Base-by-base conservation (phyloP, 2,329 filamentous ascomycete genomes). In the Trichoderma gracile region DNA sequence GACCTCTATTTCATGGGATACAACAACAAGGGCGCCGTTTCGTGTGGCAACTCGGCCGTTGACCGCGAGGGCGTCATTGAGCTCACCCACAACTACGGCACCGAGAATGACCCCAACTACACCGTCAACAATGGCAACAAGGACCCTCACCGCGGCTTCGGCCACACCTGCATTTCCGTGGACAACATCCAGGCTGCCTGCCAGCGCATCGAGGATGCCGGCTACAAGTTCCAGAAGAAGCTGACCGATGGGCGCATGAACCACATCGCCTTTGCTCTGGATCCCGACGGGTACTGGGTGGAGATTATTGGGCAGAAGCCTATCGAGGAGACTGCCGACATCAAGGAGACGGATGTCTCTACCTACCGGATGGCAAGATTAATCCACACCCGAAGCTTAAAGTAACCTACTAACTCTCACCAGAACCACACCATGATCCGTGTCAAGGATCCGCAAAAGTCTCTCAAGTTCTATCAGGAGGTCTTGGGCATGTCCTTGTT, bases 1-100 rank as follows among this genome's bases (percentile, higher is more conserved):
- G 92, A 95, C 72, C 86, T 97, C 30, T 98, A 98, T 82, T 98
- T 98, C 80, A 84, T 99, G 66, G 93, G 89, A 66, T 98, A 96
- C 79, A 89, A 97, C 75, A 85, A 86, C 38, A 86, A 92, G 10
- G 82, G 85, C 43, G 90, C 94, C 15, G 80, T 86, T n/a, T 95
- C 91, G 10, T 81, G 85, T 64, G 90, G 89, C 72, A 88, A 88
- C 68, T 86, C 89, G 73, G 74, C 78, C 33, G 93, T 89, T 80
- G 92, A 97, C 77, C 89, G 95, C 62, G 89, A 96, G 77, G 95
- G 92, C 53, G 84, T 98, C 46, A 87, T 99, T 69, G 95, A 99
- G 78, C 84, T 99, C 68, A 89, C 86, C 62, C 86, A 89, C 78
- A 89, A 89, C 78, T 93, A 97, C 78, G 95, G 95, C 73, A 97